phyloP scores from a whole-genome alignment of 116 monocot species.

The Phalaenopsis hybrid region DNA sequence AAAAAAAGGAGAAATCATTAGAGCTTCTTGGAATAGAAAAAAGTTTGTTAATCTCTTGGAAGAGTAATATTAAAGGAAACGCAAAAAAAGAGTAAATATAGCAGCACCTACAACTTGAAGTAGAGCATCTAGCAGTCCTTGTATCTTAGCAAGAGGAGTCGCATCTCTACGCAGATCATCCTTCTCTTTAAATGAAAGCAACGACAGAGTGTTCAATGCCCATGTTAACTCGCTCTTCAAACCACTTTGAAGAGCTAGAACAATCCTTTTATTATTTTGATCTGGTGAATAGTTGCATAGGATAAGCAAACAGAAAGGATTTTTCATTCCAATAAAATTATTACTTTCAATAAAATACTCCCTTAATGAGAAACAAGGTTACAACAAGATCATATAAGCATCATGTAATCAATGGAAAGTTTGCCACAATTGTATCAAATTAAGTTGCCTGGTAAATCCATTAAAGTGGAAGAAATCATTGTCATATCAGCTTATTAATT shows the following conservation, averaged over 20 bases:
- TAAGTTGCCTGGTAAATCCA: neutral
- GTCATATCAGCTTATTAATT: neutral
- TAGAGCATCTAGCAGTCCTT: slow-evolving; percentile 86
- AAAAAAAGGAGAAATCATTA: neutral
- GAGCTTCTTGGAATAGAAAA: neutral
- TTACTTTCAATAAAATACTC: neutral
- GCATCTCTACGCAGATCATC: slow-evolving; percentile 88
- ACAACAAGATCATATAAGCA: neutral
- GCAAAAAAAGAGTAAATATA: slow-evolving; percentile 4
- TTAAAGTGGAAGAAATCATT: neutral
- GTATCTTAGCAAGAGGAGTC: slow-evolving; percentile 85
- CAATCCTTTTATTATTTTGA: slow-evolving; percentile 94
- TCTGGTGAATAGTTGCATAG: slow-evolving; percentile 35
- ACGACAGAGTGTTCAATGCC: slow-evolving; percentile 77
- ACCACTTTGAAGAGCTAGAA: slow-evolving; percentile 93
- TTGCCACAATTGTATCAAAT: neutral
- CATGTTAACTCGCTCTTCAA: slow-evolving; percentile 91
- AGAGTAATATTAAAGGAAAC: neutral
- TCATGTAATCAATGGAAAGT: neutral
- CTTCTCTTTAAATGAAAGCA: slow-evolving; percentile 96
- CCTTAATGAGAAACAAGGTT: neutral
- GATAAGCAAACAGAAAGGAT: slow-evolving; percentile 5
- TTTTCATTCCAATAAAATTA: neutral
- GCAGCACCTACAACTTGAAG: slow-evolving; percentile 87
- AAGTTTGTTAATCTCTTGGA: neutral